Evolutionary conservation across 345 rosid species (phyloP), one percentile per base, ranked within the genome.

Genomic region (Sisymbrium altissimum): DNA sequence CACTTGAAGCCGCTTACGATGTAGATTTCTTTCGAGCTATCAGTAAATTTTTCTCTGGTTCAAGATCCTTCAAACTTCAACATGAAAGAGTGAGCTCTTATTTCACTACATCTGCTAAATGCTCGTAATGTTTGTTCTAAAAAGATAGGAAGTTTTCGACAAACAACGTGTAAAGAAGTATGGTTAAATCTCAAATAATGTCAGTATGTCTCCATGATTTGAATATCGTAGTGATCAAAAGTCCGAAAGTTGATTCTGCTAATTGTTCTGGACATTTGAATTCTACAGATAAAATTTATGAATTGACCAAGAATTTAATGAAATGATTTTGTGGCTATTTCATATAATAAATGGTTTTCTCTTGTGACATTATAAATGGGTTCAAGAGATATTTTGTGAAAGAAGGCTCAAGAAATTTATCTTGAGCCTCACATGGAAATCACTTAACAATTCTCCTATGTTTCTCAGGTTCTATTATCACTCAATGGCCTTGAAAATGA

Each of bases 31-130:
- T 84, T 69, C 73, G 32, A 38, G 75, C 83, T 55, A 61, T 86
- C 59, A 21, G 78, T 66, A 81, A 80, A 12, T 87, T 93, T 74
- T 82, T 84, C 69, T 55, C 71, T 58, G 80, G 74, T 41, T 66
- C 86, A 64, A 77, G 81, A 66, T 84, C 83, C 55, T 82, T 87
- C 78, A 80, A 82, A 66, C 89, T 87, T 84, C 94, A 88, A 38
- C 84, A 72, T 64, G 87, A 84, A 83, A 89, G 94, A 82, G 98
- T 93, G 82, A 85, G 93, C 61, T 66, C 18, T 72, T 72, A 32
- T 71, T 46, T 55, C 68, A 61, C 54, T 70, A 49, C 43, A 45
- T 12, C 12, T 70, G 29, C 17, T 57, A 14, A 38, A 53, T 64
- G 44, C 27, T 64, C 44, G 6, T 52, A 72, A 46, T 55, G 49